Evolutionary conservation across 345 rosid genomes (phyloP).

Genomic region (Bruguiera sexangula): DNA sequence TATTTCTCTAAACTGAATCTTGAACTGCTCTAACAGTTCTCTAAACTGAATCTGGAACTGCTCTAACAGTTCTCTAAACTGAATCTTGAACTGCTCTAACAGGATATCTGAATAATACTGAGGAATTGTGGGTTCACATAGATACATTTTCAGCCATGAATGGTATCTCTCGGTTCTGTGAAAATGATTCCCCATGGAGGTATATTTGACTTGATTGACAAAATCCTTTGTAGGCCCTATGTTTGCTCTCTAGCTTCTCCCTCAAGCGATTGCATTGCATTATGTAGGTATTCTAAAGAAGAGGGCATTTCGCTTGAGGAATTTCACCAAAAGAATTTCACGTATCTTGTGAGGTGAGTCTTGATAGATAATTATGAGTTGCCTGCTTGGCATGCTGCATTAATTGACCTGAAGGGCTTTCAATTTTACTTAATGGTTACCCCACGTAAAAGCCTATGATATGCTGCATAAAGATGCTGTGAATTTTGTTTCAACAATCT

Average conservation of each 20-base stretch:
- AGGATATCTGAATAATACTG: conserved; percentile 44
- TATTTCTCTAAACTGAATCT: conserved; percentile 2
- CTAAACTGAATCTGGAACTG: too few species aligned
- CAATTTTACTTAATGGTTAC: neutral
- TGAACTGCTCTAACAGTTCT: conserved; percentile 35
- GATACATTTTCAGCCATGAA: conserved; percentile 92
- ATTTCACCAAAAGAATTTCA: conserved; percentile 54
- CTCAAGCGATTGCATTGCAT: neutral
- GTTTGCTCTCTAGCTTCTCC: neutral
- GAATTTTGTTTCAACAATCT: neutral
- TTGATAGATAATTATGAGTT: too few species aligned
- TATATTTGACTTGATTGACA: conserved; percentile 25
- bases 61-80: conserved; percentile 31
- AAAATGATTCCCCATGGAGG: conserved; percentile 83
- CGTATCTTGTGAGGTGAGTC: conserved; percentile 74
- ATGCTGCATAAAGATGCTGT: neutral
- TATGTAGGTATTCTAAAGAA: conserved; percentile 91
- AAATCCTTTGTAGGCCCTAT: neutral
- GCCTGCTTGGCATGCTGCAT: too few species aligned
- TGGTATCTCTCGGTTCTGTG: conserved; percentile 94
- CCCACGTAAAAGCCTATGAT: too few species aligned
- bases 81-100: conserved; percentile 14
- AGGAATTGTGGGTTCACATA: conserved; percentile 70
- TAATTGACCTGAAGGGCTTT: too few species aligned
- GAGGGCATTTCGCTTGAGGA: conserved; percentile 62